Evolutionary conservation across 352 stramenopile genomes (phyloP), one percentile per base, ranked within the genome.

Genomic region (Globisporangium cederbergense): DNA sequence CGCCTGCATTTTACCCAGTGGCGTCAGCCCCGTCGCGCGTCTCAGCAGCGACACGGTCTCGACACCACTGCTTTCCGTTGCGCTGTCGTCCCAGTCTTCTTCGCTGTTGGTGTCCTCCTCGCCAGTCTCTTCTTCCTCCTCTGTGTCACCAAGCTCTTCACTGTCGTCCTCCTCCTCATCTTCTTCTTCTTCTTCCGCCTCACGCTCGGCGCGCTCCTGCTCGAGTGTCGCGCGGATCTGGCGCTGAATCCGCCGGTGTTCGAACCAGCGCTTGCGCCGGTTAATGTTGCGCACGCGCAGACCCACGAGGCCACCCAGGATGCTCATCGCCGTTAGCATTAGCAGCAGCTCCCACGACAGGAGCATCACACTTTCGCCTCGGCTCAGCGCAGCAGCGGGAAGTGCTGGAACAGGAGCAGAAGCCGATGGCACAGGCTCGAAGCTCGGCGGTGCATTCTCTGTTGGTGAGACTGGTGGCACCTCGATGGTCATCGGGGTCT

Each of bases 181-280:
- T 4, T 25, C 20, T 6, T 64, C 45, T 22, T 67, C 64, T 20
- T 71, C 67, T 58, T 43, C 73, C 43, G 11, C 56, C 62, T 64
- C 13, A 1, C 49, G 62, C 50, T 22, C 58, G 22, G 25, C 63
- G 42, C 36, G 71, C 61, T 72, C 70, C 58, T 58, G 62, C 62
- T 63, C 71, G 14, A 67, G 25, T 34, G 71, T 54, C 4, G 62
- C 73, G 25, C 72, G 75, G 11, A 64, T 63, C 10, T 78, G 67
- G 14, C 79, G 78, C 20, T 63, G 65, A 32, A 73, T 74, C 3
- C 65, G 67, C 57, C 77, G 76, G 32, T 76, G 43, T 7, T 73
- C 74, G 46, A 79, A 79, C 78, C 76, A 80, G 8, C 30, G 73
- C 40, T 86, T 88, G 32, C 78, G 75, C n/a, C 71, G 77, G 50